Base-by-base conservation (phyloP, 2,329 filamentous ascomycete species). In the Penicillium janthinellum region DNA sequence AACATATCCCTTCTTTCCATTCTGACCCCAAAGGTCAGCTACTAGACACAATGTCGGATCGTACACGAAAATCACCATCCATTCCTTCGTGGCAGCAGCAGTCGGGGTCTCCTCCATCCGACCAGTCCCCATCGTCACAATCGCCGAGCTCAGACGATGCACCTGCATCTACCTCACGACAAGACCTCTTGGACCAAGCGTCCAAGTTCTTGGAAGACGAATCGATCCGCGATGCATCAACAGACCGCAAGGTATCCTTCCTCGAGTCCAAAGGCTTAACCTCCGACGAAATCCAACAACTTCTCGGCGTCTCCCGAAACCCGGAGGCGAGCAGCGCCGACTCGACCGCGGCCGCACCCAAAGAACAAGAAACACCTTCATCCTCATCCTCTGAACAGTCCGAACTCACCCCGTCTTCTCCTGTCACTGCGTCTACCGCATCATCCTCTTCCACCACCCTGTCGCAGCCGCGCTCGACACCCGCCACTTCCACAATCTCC, bases 121-220 rank as follows among this genome's bases (percentile, higher is more conserved):
- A 84, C 78, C 47, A 62, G 42, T 62, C 61, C 54, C 20, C 65
- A 41, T 59, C 69, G 52, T 52, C 67, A 45, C 57, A 65, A 59
- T 66, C 71, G 59, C 65, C 69, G 55, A 67, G 49, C 65, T 67
- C 70, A 66, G 67, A 71, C 41, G 64, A 67, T 61, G 58, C 65
- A 57, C 63, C 64, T 61, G 60, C 54, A 55, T 38, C 64, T 57
- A 60, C 65, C 54, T 57, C 69, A 57, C 71, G 75, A 67, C 62
- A 72, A 64, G 61, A 68, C 45, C 73, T 83, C 12, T 70, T 90
- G 38, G 86, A 91, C 15, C 86, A 92, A 71, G 92, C 92, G 31
- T 83, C 84, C 45, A 85, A 82, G 55, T 97, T 96, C 71, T 83
- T 97, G 4, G 81, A 90, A 53, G 89, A 96, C 61, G 86, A 90